phyloP scores from a whole-genome alignment of 176 grass and related monocot species.

The Puccinellia tenuiflora region DNA sequence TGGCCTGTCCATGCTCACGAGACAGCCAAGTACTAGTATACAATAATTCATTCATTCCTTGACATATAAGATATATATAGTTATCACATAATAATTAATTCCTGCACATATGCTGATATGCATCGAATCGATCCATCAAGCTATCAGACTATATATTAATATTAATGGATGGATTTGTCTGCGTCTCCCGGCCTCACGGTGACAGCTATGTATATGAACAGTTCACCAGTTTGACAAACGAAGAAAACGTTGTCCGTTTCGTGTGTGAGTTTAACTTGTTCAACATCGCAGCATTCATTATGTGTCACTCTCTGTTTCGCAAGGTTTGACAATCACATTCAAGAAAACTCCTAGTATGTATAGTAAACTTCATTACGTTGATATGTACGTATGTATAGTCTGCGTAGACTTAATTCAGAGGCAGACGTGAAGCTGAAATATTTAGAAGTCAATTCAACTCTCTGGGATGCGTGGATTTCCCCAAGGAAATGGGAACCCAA shows the following conservation, averaged over 20 bases:
- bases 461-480: slow-evolving; percentile 2
- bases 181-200: background rate
- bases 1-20: slow-evolving; percentile 11
- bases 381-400: background rate
- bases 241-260: background rate
- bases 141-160: background rate
- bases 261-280: slow-evolving; percentile 22
- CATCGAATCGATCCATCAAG: background rate
- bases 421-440: slow-evolving; percentile 15
- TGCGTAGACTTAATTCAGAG: slow-evolving; percentile 9
- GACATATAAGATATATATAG: background rate
- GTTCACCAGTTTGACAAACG: slow-evolving; percentile 39
- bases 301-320: slow-evolving; percentile 12
- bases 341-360: background rate
- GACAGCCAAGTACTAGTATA: slow-evolving; percentile 18
- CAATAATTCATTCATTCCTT: background rate
- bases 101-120: background rate
- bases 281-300: slow-evolving; percentile 25
- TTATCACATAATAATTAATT: too few relatives aligned
- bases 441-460: slow-evolving; percentile 37
- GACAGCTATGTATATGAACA: slow-evolving; percentile 4
- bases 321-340: slow-evolving; percentile 27
- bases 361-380: background rate
- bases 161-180: slow-evolving; percentile 26
- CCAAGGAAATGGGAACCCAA: slow-evolving; percentile 26